Evolutionary conservation across 108 stramenopile genomes (phyloP).

Genomic region (Aureococcus anophagefferens): DNA sequence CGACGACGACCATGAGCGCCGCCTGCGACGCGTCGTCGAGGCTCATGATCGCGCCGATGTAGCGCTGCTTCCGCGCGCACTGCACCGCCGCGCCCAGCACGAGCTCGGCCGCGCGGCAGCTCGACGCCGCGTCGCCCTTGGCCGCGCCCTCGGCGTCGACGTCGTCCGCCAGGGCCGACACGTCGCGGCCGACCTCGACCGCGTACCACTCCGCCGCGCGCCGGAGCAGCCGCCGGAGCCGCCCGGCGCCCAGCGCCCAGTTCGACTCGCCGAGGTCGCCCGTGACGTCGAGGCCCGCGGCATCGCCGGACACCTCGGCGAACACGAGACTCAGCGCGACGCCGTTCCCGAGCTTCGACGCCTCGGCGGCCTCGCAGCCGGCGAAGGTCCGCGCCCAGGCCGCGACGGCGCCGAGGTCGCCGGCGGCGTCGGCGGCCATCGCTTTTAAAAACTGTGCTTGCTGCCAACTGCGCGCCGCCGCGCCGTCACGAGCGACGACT

Average conservation of each 20-base stretch:
- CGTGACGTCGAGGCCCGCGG: too few species aligned
- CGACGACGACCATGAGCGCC: neutral
- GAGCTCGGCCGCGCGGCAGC: neutral
- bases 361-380: neutral
- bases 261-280: neutral
- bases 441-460: too few species aligned
- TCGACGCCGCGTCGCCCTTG: too few species aligned
- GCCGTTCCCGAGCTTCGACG: neutral
- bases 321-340: neutral
- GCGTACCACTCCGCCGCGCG: neutral
- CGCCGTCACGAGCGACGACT: too few species aligned
- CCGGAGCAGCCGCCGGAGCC: too few species aligned
- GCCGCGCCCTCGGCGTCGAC: neutral
- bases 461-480: too few species aligned
- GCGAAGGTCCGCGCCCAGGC: neutral
- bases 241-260: neutral
- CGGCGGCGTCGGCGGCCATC: too few species aligned
- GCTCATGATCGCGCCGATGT: neutral
- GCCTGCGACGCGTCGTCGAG: neutral
- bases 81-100: neutral
- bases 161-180: neutral
- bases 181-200: neutral
- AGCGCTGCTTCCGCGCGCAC: neutral
- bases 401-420: neutral
- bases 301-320: too few species aligned